Percentiles rank a stretch among this genome's conserved stretches.
These are phyloP conservation scores for Trichoderma lentiforme DNA, from an alignment of 2,329 filamentous ascomycete genomes.

Conservation along the genomic window DNA sequence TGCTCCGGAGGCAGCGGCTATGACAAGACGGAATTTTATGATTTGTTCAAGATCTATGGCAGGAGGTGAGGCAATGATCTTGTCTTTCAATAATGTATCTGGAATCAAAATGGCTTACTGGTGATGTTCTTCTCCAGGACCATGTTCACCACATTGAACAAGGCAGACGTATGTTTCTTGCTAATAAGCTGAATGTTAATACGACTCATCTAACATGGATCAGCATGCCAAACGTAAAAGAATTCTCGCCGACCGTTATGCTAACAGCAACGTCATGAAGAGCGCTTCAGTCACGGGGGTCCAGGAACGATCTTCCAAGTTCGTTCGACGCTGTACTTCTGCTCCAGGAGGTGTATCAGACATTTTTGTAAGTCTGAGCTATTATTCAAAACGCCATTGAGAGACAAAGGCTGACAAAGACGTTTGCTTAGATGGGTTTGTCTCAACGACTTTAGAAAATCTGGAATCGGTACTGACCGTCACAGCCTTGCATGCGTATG, in stretches of 20 bases:
- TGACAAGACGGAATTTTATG: slow-evolving; percentile 63
- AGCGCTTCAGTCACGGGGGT: slow-evolving; percentile 55
- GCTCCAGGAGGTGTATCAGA: slow-evolving; percentile 49
- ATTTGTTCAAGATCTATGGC: slow-evolving; percentile 57
- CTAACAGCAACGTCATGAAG: slow-evolving; percentile 64
- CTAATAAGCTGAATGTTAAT: neutral
- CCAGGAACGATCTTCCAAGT: slow-evolving; percentile 51
- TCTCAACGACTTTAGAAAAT: neutral
- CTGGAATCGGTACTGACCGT: slow-evolving; percentile 21
- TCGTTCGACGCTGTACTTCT: slow-evolving; percentile 51
- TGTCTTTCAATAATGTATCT: neutral
- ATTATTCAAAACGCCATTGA: neutral
- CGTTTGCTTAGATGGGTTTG: slow-evolving; percentile 30
- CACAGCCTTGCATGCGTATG: slow-evolving; percentile 58
- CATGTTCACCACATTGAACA: slow-evolving; percentile 59
- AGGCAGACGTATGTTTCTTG: slow-evolving; percentile 45
- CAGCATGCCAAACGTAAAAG: slow-evolving; percentile 63
- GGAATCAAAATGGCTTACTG: neutral
- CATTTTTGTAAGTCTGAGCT: slow-evolving; percentile 51
- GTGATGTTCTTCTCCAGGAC: slow-evolving; percentile 37
- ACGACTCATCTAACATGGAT: neutral
- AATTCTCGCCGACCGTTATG: slow-evolving; percentile 63
- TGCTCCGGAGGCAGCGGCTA: slow-evolving; percentile 59
- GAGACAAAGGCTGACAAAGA: slow-evolving; percentile 15
- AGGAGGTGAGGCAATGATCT: slow-evolving; percentile 42